Evolutionary conservation across 805 yeast genomes (phyloP).

Genomic region (Metschnikowia reukaufii): DNA sequence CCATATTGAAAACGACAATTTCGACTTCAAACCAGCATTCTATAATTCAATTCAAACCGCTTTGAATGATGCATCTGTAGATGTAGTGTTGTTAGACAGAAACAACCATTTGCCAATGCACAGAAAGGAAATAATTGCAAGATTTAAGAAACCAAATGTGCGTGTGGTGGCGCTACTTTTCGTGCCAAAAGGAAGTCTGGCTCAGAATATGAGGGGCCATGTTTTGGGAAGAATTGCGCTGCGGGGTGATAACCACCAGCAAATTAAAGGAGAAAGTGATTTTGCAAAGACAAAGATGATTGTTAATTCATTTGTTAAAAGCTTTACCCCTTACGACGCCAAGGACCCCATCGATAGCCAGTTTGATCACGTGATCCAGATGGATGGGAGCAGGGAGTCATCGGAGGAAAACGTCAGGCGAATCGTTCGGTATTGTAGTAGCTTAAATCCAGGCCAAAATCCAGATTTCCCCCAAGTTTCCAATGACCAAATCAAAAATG

Average conservation of each 20-base stretch:
- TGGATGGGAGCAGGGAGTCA: conserved; percentile 39
- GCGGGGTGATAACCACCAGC: conserved; percentile 89
- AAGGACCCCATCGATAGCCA: conserved; percentile 54
- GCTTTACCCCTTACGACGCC: conserved; percentile 62
- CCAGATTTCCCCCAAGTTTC: background rate
- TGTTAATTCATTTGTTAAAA: conserved; percentile 68
- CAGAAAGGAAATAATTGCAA: conserved; percentile 62
- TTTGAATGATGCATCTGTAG: conserved; percentile 24
- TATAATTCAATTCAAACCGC: conserved; percentile 45
- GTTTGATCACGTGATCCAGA: conserved; percentile 66
- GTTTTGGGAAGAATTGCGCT: conserved; percentile 59
- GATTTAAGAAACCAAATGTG: conserved; percentile 43
- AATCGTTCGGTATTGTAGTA: conserved; percentile 7
- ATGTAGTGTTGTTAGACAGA: conserved; percentile 72
- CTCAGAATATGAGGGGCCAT: conserved; percentile 43
- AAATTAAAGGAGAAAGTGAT: conserved; percentile 59
- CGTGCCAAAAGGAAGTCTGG: conserved; percentile 35
- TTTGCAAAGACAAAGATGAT: conserved; percentile 54
- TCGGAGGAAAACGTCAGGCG: conserved; percentile 15
- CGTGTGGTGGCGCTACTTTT: conserved; percentile 71
- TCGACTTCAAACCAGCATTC: conserved; percentile 48
- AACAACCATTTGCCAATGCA: conserved; percentile 78
- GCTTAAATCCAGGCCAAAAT: background rate
- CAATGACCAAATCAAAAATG: background rate
- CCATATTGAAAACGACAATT: conserved; percentile 80